Conservation (phyloP, 495 filamentous ascomycete species). For the Penicillium ochrochloron region DNA sequence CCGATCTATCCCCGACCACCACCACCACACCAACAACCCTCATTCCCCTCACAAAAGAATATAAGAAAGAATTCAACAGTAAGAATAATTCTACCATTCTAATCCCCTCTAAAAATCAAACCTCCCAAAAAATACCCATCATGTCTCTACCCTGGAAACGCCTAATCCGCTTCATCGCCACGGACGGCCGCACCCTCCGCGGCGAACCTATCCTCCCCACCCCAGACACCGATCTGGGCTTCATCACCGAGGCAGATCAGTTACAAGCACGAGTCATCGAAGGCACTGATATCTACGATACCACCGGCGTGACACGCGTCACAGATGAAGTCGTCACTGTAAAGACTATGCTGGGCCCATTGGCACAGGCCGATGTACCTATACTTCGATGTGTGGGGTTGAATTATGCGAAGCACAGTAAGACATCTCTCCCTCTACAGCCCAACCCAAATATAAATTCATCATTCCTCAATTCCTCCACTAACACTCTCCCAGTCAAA, state of each 20-base stretch:
- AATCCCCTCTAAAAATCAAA: neutral
- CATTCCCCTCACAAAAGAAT: neutral
- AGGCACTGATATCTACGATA: constrained; percentile 47
- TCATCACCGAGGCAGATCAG: constrained; percentile 38
- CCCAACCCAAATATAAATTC: neutral
- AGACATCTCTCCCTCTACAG: neutral
- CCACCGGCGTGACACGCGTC: constrained; percentile 35
- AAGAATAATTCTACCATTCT: neutral
- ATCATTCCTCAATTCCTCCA: too few species aligned
- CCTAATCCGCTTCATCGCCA: constrained; percentile 54
- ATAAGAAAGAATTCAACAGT: too few species aligned
- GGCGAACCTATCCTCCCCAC: constrained; percentile 54
- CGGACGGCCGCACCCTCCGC: constrained; percentile 46
- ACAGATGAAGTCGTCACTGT: constrained; percentile 42
- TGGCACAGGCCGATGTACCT: constrained; percentile 41
- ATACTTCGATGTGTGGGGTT: constrained; percentile 47
- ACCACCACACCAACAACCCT: neutral
- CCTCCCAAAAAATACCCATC: neutral
- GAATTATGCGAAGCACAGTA: constrained; percentile 49
- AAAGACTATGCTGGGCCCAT: constrained; percentile 40
- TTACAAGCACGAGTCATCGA: constrained; percentile 45
- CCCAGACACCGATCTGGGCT: constrained; percentile 44
- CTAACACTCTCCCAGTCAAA: constrained; percentile 38
- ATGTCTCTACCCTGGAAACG: constrained; percentile 47
- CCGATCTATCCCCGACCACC: constrained; percentile 18